phyloP scores from a whole-genome alignment of 495 filamentous ascomycete genomes.

The Geoglossum glabrum region DNA sequence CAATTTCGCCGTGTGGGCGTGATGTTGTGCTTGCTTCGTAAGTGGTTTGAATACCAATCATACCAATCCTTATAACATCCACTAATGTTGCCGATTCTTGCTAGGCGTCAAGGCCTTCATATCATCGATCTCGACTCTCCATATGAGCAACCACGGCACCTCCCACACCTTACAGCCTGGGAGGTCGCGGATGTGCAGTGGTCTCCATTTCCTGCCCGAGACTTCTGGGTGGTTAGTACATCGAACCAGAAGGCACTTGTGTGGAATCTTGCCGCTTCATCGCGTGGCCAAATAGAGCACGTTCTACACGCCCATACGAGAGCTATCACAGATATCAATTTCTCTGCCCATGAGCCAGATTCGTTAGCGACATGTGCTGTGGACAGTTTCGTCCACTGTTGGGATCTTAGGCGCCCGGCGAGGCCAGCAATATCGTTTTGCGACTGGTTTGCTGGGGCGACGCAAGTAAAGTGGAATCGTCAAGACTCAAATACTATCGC shows the following conservation, averaged over 20 bases:
- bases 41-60: conserved; percentile 14
- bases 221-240: conserved; percentile 86
- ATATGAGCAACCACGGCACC: conserved; percentile 68
- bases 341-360: conserved; percentile 81
- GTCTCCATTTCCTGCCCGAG: conserved; percentile 76
- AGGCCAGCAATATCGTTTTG: conserved; percentile 64
- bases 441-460: conserved; percentile 88
- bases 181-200: conserved; percentile 96
- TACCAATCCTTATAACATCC: conserved; percentile 2
- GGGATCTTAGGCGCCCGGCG: conserved; percentile 66
- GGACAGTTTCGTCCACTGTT: conserved; percentile 83
- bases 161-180: conserved; percentile 79
- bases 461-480: conserved; percentile 89
- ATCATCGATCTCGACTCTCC: conserved; percentile 89
- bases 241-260: conserved; percentile 89
- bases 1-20: conserved; percentile 81
- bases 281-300: conserved; percentile 46
- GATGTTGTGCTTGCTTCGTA: conserved; percentile 84
- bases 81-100: conserved; percentile 4
- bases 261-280: conserved; percentile 52
- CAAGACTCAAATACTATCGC: conserved; percentile 70
- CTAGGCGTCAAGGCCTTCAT: conserved; percentile 58
- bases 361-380: conserved; percentile 78
- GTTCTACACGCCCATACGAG: conserved; percentile 77
- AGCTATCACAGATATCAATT: conserved; percentile 94